Evolutionary conservation across 1,284 basidiomycete genomes (phyloP), one percentile per base, ranked within the genome.

Genomic region (Puccinia novopanici): DNA sequence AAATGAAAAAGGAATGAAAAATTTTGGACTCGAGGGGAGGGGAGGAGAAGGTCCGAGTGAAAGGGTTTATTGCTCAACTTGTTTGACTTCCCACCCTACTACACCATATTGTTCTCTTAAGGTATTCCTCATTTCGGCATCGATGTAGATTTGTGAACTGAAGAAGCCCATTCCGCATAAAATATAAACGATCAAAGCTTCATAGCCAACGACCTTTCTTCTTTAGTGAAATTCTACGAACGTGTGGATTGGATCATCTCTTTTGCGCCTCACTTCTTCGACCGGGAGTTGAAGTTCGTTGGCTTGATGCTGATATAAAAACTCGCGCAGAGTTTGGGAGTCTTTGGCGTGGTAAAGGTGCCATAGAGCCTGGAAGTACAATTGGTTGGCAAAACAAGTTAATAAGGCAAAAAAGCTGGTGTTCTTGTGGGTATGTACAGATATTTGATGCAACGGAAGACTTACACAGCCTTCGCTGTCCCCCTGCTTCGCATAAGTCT

Each of bases 101-200:
- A 84, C 82, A 24, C 84, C 83, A 54, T 83, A 82, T 67, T 81
- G 70, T n/a, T 67, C 48, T 52, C 55, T 84, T 6, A 84, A 81
- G 63, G 81, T 81, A 48, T 82, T 80, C 6, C 84, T 82, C 65
- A 83, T 82, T 24, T 82, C 74, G 5, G 82, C 82, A 19, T 83
- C 82, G 54, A 84, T 81, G 57, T 83, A 84, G 80, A 82, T 82
- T 17, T 75, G 80, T 30, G 84, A 83, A 12, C 81, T 82, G 70
- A 83, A 8, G 10, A 59, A 59, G 6, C 42, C 6, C 8, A 45
- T 13, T 54, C 9, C 50, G 22, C 27, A 34, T 5, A 22, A 57
- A 19, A 42, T 71, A 9, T 37, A 50, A 71, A 42, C 61, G 24
- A n/a, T 19, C 37, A 19, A 67, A 67, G 13, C 17, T 19, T 3